Conservation (phyloP, 805 yeast genomes). For the Candida odintsovae region DNA sequence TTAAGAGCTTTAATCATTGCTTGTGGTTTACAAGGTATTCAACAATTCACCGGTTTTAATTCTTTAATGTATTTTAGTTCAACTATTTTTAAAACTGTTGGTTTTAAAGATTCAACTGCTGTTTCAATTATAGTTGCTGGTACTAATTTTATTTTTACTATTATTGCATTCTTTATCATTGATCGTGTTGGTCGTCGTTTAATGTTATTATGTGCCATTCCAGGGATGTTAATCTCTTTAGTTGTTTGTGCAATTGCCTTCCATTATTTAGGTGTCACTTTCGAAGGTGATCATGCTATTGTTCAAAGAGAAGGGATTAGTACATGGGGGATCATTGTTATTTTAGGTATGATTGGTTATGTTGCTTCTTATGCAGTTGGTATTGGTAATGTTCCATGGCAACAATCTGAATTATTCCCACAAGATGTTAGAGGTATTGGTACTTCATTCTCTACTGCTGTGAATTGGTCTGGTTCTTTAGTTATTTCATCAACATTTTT, state of each 20-base stretch:
- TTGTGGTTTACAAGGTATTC: conserved; percentile 93
- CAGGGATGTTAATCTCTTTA: conserved; percentile 76
- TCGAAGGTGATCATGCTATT: conserved; percentile 41
- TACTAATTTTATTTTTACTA: conserved; percentile 85
- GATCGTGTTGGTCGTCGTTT: conserved; percentile 86
- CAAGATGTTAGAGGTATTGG: conserved; percentile 93
- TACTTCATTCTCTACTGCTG: conserved; percentile 82
- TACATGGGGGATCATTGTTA: conserved; percentile 86
- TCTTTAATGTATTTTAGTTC: conserved; percentile 93
- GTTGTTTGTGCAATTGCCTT: conserved; percentile 85
- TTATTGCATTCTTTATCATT: conserved; percentile 79
- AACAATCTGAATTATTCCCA: conserved; percentile 91
- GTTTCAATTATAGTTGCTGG: conserved; percentile 92
- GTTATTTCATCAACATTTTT: conserved; percentile 87
- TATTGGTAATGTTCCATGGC: conserved; percentile 98
- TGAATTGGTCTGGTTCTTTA: conserved; percentile 94
- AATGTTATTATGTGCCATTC: conserved; percentile 72
- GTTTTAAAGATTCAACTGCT: conserved; percentile 86
- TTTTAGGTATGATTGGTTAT: conserved; percentile 77
- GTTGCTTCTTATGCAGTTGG: conserved; percentile 93
- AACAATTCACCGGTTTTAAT: conserved; percentile 95
- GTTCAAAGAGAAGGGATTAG: conserved; percentile 35
- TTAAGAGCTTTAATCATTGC: conserved; percentile 85
- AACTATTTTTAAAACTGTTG: conserved; percentile 87
- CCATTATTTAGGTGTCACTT: conserved; percentile 70